Percentiles rank a stretch among this genome's conserved stretches.
Conservation (phyloP, 116 monocot genomes). For the Iris pallida region DNA sequence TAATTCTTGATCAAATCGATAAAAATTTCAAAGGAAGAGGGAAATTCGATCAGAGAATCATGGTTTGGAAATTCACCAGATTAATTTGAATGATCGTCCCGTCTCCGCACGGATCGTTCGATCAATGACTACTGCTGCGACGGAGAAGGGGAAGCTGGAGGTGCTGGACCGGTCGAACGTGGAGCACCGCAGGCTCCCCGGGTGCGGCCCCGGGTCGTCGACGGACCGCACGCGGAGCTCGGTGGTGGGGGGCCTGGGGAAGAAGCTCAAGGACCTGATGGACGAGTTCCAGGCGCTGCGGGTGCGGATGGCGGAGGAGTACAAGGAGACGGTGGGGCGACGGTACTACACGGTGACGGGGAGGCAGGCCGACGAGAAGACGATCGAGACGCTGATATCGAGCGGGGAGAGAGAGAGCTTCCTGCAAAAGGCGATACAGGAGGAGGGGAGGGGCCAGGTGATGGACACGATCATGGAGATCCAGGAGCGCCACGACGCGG, state of each 20-base stretch:
- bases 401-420: constrained; percentile 72
- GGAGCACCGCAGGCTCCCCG: constrained; percentile 46
- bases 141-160: constrained; percentile 66
- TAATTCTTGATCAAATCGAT: no score
- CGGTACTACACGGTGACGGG: constrained; percentile 76
- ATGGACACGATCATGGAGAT: constrained; percentile 73
- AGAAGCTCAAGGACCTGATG: constrained; percentile 81
- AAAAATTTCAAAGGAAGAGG: no score
- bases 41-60: no score
- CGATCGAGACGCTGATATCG: constrained; percentile 51
- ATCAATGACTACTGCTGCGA: no score
- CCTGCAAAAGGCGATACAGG: constrained; percentile 71
- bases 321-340: no score
- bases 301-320: constrained; percentile 31
- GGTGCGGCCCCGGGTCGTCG: constrained; percentile 66
- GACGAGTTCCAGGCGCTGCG: constrained; percentile 72
- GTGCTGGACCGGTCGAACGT: constrained; percentile 66
- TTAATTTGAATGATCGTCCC: no score
- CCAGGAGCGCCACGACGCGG: constrained; percentile 72
- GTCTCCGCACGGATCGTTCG: no score
- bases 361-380: constrained; percentile 57
- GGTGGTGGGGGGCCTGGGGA: constrained; percentile 73
- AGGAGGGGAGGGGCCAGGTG: no score
- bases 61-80: no score
- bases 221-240: constrained; percentile 67